Conservation (phyloP, 257 asterid species). For the Verbascum thapsus region DNA sequence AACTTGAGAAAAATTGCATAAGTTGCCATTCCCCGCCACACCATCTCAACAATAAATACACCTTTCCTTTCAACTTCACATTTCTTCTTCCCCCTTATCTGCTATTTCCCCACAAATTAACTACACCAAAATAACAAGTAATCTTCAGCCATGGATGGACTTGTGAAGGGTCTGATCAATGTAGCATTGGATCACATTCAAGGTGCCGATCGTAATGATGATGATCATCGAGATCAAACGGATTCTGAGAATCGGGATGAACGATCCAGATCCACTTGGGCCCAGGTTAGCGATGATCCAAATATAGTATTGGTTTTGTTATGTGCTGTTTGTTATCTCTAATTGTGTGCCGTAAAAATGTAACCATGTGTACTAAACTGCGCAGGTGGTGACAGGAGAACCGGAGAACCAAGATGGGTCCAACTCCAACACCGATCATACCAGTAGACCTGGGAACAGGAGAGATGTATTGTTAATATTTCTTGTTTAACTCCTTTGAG, state of each 20-base stretch:
- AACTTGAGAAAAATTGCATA: not conserved
- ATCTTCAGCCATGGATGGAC: conserved; percentile 60
- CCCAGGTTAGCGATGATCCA: conserved; percentile 54
- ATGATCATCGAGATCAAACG: conserved; percentile 26
- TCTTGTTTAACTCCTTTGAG: not conserved
- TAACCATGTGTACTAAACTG: conserved; percentile 26
- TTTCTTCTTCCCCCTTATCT: not conserved
- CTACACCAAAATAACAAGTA: not conserved
- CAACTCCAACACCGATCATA: conserved; percentile 28
- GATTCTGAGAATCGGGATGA: conserved; percentile 39
- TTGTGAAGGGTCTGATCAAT: conserved; percentile 60
- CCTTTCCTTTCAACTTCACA: not conserved
- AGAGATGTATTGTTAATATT: conserved; percentile 33
- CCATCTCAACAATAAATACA: not conserved
- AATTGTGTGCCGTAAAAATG: too few species aligned
- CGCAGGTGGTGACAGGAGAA: conserved; percentile 73
- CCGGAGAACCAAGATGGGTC: conserved; percentile 39
- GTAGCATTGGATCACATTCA: conserved; percentile 51
- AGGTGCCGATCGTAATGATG: too few species aligned
- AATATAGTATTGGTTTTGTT: too few species aligned
- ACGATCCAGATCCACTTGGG: conserved; percentile 80
- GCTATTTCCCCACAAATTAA: not conserved
- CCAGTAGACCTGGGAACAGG: conserved; percentile 21
- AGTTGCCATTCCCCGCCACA: not conserved
- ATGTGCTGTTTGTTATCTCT: not conserved